Evolutionary conservation across 1,139 yeast genomes (phyloP), one percentile per base, ranked within the genome.

Genomic region (Pichia kudriavzevii): DNA sequence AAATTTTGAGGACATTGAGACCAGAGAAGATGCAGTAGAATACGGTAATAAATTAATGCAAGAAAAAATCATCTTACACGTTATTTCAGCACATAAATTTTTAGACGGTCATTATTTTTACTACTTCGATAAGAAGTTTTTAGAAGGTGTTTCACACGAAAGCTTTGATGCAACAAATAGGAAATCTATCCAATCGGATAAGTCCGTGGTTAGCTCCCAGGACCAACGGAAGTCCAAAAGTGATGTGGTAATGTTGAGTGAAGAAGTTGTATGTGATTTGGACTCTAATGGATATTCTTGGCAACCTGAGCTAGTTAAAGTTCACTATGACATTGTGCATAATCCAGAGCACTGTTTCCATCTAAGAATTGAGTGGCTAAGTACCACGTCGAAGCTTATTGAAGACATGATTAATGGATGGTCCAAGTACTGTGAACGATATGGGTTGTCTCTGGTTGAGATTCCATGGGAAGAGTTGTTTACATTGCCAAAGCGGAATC

Each of bases 311-410:
- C 59, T 77, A 10, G 64, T 88, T 26, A 76, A 79, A 3, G 87
- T 91, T 4, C 97, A 91, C 58, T 83, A 84, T 51, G 98, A 93
- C 55, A 69, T 79, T 36, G 91, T 87, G 4, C 97, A 87, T 53
- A 91, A 88, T 53, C 96, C 97, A 0, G 94, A 85, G 43, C 94
- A 88, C 52, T 88, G 97, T 52, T 93, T 79, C 61, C 98, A 88
- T 51, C 69, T 93, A 24, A 66, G 95, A 35, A 60, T 91, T 20
- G 96, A 91, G 56, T 93, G 99, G 98, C 63, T 91, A 25, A 84
- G 83, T 41, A 79, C 95, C 0, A 85, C 97, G 0, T 82, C 94
- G 1, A 82, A 80, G 51, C 69, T 91, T 32, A 79, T 93, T 39
- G 98, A 93, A 47, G 96, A 91, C 48, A 67, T 85, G n/a, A 70